Percentiles rank a stretch among this genome's conserved stretches.
phyloP scores from a whole-genome alignment of 129 eudicot species.

The Escallonia rubra region DNA sequence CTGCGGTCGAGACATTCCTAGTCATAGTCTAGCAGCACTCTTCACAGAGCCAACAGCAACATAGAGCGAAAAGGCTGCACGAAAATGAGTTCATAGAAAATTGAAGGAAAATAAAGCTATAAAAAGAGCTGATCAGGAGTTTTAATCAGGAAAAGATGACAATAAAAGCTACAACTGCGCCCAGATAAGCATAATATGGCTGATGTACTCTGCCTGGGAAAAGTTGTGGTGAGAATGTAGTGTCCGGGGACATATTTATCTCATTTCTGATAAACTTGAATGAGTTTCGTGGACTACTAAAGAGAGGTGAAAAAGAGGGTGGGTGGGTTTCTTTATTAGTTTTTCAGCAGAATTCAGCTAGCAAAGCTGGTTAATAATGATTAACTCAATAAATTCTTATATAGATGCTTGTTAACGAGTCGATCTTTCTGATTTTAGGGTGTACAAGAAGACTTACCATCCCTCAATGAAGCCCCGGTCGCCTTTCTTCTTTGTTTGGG shows the following conservation, averaged over 20 bases:
- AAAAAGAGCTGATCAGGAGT: too few relatives aligned
- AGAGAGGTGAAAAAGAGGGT: background rate
- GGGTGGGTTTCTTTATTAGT: background rate
- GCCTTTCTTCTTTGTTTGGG: slow-evolving; percentile 22
- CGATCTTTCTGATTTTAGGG: too few relatives aligned
- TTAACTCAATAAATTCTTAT: background rate
- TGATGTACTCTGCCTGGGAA: background rate
- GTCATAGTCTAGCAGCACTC: slow-evolving; percentile 13
- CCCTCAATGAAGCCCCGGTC: slow-evolving; percentile 45
- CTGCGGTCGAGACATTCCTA: background rate
- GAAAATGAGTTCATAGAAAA: background rate
- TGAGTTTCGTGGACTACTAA: background rate
- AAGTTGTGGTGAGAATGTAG: too few relatives aligned
- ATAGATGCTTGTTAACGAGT: too few relatives aligned
- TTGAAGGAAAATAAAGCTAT: background rate
- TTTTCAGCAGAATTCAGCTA: background rate
- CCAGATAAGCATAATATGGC: background rate
- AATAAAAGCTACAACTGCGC: too few relatives aligned
- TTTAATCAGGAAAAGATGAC: too few relatives aligned
- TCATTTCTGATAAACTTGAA: too few relatives aligned
- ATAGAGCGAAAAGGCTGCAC: slow-evolving; percentile 21
- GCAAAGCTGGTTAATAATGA: background rate
- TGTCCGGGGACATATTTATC: too few relatives aligned
- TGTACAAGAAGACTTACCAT: slow-evolving; percentile 22
- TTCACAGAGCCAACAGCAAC: slow-evolving; percentile 32